Conservation (phyloP, 75 land plant species). For the Pinus albicaulis region DNA sequence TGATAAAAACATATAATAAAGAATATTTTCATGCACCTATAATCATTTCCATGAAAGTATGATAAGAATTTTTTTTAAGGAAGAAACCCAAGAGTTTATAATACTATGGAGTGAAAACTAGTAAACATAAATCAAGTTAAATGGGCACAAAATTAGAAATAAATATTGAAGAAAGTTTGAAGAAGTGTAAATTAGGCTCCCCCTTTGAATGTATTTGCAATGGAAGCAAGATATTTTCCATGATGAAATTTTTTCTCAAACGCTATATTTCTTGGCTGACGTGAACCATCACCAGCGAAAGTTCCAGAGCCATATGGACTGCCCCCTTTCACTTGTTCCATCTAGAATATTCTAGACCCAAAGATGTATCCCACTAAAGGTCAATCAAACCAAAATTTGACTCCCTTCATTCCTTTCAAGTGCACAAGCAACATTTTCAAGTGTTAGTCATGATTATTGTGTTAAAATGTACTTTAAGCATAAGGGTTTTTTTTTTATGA, state of each 20-base stretch:
- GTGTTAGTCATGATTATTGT: too few species aligned
- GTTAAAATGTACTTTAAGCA: too few species aligned
- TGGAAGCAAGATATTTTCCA: constrained; percentile 78
- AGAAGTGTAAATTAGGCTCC: constrained; percentile 13
- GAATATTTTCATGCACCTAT: too few species aligned
- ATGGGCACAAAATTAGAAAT: not conserved
- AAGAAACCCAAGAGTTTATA: too few species aligned
- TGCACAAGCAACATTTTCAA: too few species aligned
- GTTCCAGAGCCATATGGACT: constrained; percentile 95
- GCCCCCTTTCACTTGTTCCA: constrained; percentile 85
- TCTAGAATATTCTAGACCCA: constrained; percentile 89
- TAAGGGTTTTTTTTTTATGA: too few species aligned
- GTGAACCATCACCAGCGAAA: constrained; percentile 82
- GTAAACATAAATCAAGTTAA: not conserved
- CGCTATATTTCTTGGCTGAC: constrained; percentile 75
- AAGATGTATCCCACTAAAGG: constrained; percentile 59
- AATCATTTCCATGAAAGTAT: too few species aligned
- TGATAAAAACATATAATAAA: too few species aligned
- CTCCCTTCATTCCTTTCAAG: too few species aligned
- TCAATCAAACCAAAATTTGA: too few species aligned
- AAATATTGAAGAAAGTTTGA: not conserved
- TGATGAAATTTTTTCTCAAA: constrained; percentile 86
- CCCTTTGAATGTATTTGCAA: constrained; percentile 77
- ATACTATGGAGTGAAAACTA: too few species aligned
- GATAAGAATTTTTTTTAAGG: too few species aligned